Conservation (phyloP, 2,329 filamentous ascomycete species). For the Fusarium robinianum region DNA sequence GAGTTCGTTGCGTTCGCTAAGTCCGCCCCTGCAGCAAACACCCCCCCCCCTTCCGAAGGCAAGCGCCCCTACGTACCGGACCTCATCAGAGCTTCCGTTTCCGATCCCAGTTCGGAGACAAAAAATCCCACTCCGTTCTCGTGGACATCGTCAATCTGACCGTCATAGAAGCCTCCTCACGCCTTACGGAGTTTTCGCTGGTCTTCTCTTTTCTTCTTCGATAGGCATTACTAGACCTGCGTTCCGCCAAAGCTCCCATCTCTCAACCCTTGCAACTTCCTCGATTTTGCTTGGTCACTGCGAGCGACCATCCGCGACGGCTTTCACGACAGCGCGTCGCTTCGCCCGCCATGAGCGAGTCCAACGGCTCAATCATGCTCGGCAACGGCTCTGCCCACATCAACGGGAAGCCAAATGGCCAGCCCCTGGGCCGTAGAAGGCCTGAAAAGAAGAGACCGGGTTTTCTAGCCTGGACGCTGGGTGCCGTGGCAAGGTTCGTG, state of each 20-base stretch:
- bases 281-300: constrained; percentile 16
- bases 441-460: constrained; percentile 32
- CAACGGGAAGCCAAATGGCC: constrained; percentile 40
- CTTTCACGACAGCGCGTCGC: constrained; percentile 23
- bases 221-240: too few species aligned
- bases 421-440: constrained; percentile 32
- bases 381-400: constrained; percentile 48
- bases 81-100: constrained; percentile 17
- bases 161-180: constrained; percentile 15
- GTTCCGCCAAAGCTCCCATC: constrained; percentile 8
- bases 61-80: constrained; percentile 15
- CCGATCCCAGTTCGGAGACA: too few species aligned
- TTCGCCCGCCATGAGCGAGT: constrained; percentile 43
- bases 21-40: constrained; percentile 17
- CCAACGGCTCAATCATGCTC: constrained; percentile 40
- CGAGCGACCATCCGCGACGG: constrained; percentile 11
- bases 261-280: constrained; percentile 16
- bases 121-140: constrained; percentile 21
- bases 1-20: constrained; percentile 16
- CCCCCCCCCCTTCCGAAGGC: background rate
- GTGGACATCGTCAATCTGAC: constrained; percentile 19
- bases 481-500: constrained; percentile 58
- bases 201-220: constrained; percentile 11
- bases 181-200: constrained; percentile 13
- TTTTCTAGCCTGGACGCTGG: constrained; percentile 49